Conservation (phyloP, 495 filamentous ascomycete species). For the Xylaria cubensis region DNA sequence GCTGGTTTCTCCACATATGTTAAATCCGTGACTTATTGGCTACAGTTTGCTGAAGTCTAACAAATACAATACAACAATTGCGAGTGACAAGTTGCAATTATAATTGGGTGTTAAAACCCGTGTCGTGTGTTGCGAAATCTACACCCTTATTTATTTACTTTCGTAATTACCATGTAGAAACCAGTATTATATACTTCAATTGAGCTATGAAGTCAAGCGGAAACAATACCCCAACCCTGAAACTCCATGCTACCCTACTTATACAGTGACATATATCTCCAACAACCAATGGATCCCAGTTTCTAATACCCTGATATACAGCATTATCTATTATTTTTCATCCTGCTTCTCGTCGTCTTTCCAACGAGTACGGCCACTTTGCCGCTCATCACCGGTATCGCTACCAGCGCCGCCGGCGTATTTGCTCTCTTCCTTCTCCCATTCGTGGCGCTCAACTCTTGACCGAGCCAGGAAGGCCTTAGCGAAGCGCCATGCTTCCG, state of each 20-base stretch:
- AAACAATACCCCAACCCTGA: slow-evolving; percentile 31
- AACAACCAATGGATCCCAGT: slow-evolving; percentile 25
- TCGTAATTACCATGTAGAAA: not conserved
- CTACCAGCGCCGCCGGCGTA: slow-evolving; percentile 64
- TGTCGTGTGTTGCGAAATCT: not conserved
- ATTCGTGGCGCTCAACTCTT: slow-evolving; percentile 65
- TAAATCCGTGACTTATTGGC: not conserved
- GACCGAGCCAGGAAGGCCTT: slow-evolving; percentile 70
- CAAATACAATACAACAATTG: not conserved
- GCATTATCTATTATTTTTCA: slow-evolving; percentile 24
- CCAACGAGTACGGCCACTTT: slow-evolving; percentile 38
- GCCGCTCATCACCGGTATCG: slow-evolving; percentile 38
- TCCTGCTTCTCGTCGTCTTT: slow-evolving; percentile 37
- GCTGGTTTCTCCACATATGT: not conserved
- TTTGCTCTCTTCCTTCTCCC: slow-evolving; percentile 73
- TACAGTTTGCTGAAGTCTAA: not conserved
- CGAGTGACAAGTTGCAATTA: not conserved
- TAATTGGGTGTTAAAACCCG: not conserved
- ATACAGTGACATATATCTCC: slow-evolving; percentile 23
- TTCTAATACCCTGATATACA: slow-evolving; percentile 20
- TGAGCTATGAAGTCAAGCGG: not conserved
- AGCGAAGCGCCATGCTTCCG: slow-evolving; percentile 92
- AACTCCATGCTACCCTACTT: slow-evolving; percentile 38
- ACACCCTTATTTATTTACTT: not conserved
- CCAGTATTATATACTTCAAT: not conserved